Evolutionary conservation across 1,284 basidiomycete genomes (phyloP).

Genomic region (Macrocybe sp.): DNA sequence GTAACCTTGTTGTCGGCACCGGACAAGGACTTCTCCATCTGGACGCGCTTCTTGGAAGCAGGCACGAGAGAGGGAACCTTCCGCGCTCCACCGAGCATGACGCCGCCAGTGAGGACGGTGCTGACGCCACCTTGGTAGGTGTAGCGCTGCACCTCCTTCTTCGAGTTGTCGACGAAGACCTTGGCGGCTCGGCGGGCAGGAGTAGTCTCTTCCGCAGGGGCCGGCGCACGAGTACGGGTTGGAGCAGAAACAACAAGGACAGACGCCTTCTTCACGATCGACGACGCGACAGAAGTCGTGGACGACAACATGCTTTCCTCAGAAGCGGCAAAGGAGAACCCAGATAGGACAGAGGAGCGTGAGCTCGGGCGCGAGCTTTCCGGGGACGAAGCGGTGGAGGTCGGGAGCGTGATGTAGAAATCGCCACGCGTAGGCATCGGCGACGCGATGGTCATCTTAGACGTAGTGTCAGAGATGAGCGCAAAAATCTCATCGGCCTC

Average conservation of each 20-base stretch:
- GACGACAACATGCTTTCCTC: no score
- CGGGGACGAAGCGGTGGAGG: slow-evolving; percentile 25
- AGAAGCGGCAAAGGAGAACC: slow-evolving; percentile 45
- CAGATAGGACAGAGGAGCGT: no score
- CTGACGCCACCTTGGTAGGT: slow-evolving; percentile 79
- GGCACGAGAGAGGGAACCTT: background rate
- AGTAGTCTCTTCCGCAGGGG: background rate
- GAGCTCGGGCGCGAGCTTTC: no score
- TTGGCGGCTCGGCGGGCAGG: background rate
- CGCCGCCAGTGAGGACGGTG: slow-evolving; percentile 73
- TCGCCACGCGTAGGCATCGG: slow-evolving; percentile 51
- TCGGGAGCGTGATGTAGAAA: slow-evolving; percentile 43
- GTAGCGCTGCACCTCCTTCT: slow-evolving; percentile 55
- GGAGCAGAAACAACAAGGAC: slow-evolving; percentile 19
- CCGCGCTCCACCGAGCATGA: slow-evolving; percentile 61
- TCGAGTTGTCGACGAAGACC: slow-evolving; percentile 33
- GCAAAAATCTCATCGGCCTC: slow-evolving; percentile 56
- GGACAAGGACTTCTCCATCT: no score
- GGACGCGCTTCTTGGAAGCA: background rate
- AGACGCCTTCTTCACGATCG: slow-evolving; percentile 35
- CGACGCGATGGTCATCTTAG: slow-evolving; percentile 56
- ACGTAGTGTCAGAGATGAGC: slow-evolving; percentile 48
- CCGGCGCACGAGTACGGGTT: slow-evolving; percentile 28
- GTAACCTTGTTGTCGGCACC: no score
- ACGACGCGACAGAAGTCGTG: slow-evolving; percentile 24